Base-by-base conservation (phyloP, 2,329 filamentous ascomycete genomes). In the Pseudonectria foliicola region DNA sequence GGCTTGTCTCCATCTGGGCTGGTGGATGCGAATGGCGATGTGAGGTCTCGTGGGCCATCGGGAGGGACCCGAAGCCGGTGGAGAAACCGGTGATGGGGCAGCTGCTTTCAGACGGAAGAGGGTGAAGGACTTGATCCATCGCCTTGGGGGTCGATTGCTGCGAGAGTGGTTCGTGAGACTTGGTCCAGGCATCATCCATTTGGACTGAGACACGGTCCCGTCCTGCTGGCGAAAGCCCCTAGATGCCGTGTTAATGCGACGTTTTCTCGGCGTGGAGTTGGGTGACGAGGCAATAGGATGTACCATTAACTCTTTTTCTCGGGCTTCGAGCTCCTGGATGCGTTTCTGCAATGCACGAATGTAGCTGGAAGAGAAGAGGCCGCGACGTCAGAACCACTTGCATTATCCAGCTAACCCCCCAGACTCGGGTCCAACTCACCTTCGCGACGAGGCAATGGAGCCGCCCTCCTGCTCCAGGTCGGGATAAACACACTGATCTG, bases 281-380 rank as follows among this genome's bases (percentile, higher is more conserved):
- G 7, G n/a, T n/a, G 18, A 8, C 18, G 8, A 21, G 18, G 5
- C 18, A 21, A 21, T 8, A 18, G 31, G 16, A 48, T 49, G 31
- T 41, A 52, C 49, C 29, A 53, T 18, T 8, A 21, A 21, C 10
- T 49, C 42, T 36, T 42, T 50, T 27, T 53, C 50, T 33, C 42
- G 47, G 13, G 48, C 46, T 25, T 53, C 50, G 1, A 53, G 48
- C 31, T 53, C 50, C 29, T 53, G 46, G 2, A 53, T 48, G 21
- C 50, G 45, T 29, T 52, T 53, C 31, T 53, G 50, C 3, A 53
- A 38, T 10, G 43, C 50, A 28, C 49, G 50, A 13, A 53, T 53
- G 21, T 53, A 53, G 14, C 50, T 53, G n/a, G 18, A 28, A 5
- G 8, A 21, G 18, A 8, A 21, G 18, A 21, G 18, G 18, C 18